Percentiles rank a stretch among this genome's conserved stretches.
Evolutionary conservation across 345 rosid genomes (phyloP).

Genomic region (Excoecaria cochinchinensis): DNA sequence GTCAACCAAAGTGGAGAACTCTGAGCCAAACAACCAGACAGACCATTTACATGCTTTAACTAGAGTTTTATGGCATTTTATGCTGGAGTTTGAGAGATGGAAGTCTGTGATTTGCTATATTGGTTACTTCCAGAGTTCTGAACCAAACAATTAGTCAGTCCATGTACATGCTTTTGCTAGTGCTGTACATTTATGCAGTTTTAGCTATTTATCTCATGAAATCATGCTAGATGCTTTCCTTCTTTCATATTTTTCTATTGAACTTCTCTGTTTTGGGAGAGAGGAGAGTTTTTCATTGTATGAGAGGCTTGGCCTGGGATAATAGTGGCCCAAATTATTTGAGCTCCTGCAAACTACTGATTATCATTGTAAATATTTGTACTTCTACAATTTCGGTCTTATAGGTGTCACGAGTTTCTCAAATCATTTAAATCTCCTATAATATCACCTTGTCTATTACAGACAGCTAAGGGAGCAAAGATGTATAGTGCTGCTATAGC

Average conservation of each 20-base stretch:
- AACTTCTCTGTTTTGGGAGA: not conserved
- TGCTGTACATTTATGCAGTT: too few species aligned
- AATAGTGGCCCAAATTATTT: not conserved
- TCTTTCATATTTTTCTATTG: not conserved
- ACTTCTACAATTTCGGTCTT: too few species aligned
- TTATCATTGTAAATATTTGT: not conserved
- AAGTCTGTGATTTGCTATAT: too few species aligned
- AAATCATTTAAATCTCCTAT: not conserved
- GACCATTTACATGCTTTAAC: not conserved
- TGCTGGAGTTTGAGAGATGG: too few species aligned
- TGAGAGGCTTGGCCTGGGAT: not conserved
- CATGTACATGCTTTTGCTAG: too few species aligned
- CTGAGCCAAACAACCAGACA: not conserved
- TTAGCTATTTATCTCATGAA: too few species aligned
- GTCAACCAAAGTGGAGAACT: not conserved
- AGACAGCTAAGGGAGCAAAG: constrained; percentile 91
- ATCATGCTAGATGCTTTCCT: too few species aligned
- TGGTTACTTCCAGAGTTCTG: too few species aligned
- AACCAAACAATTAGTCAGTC: too few species aligned
- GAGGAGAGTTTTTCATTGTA: not conserved
- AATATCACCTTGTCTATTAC: not conserved
- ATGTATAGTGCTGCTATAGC: constrained; percentile 75
- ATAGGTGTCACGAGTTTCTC: not conserved
- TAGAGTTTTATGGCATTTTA: too few species aligned
- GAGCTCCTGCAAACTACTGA: not conserved